Conservation (phyloP, 83 land plant species). For the Picea engelmannii region DNA sequence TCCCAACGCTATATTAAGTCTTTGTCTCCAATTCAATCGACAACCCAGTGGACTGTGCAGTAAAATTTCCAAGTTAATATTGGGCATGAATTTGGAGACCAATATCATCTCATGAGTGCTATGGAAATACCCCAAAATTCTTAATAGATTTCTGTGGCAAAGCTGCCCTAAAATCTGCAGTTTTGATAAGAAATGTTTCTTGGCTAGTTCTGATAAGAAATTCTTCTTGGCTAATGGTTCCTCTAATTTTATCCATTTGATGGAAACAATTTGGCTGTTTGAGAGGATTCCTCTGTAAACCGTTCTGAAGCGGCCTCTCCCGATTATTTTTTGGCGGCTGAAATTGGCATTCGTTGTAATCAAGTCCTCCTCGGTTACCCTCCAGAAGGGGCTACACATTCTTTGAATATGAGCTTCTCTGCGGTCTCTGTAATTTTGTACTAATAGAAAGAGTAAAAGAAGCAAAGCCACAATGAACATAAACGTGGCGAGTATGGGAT, state of each 20-base stretch:
- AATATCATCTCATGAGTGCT: background rate
- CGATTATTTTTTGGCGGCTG: background rate
- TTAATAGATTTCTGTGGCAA: background rate
- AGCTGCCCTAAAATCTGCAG: background rate
- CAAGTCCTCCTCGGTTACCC: background rate
- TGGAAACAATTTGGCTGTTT: background rate
- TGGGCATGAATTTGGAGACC: background rate
- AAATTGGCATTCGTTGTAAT: background rate
- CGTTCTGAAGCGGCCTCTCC: background rate
- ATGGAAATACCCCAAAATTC: background rate
- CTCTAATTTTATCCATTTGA: background rate
- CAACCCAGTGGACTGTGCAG: background rate
- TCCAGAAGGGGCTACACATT: background rate
- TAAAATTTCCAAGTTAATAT: background rate
- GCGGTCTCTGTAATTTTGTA: background rate
- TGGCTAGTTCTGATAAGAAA: no score
- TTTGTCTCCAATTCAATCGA: background rate
- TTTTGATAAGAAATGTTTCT: background rate
- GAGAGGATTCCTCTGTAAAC: constrained; percentile 5
- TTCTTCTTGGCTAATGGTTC: background rate
- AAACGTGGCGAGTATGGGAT: background rate
- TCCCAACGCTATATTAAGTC: background rate
- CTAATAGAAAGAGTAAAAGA: background rate
- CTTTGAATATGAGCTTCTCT: background rate
- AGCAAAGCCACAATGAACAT: background rate